phyloP scores from a whole-genome alignment of 176 grass and related monocot species.

The Zea luxurians region DNA sequence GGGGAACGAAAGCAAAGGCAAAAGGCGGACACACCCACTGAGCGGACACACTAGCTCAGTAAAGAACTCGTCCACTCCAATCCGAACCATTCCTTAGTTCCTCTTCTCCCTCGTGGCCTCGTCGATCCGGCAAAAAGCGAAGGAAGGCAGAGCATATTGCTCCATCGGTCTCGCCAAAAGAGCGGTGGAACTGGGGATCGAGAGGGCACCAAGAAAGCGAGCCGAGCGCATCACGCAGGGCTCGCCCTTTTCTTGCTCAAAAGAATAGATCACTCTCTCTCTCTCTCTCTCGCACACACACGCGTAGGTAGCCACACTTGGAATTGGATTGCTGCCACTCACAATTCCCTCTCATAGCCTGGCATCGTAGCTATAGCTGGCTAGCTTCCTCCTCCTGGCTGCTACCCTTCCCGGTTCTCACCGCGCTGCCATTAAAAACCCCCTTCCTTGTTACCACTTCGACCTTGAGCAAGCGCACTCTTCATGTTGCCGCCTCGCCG shows the following conservation, averaged over 20 bases:
- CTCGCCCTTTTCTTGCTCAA: conserved; percentile 40
- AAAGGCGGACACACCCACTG: conserved; percentile 42
- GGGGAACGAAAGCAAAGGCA: conserved; percentile 44
- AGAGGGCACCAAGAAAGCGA: conserved; percentile 31
- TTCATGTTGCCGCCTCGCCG: conserved; percentile 51
- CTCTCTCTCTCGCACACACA: not conserved
- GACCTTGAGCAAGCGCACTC: conserved; percentile 24
- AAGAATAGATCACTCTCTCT: conserved; percentile 34
- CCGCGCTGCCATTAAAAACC: conserved; percentile 51
- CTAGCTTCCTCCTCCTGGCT: not conserved
- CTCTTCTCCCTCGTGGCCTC: conserved; percentile 26
- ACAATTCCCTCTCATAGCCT: conserved; percentile 11
- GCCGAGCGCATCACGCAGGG: conserved; percentile 31
- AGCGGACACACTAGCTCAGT: not conserved
- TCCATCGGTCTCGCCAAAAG: conserved; percentile 57
- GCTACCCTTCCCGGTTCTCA: not conserved
- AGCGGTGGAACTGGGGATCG: conserved; percentile 40
- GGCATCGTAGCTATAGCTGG: conserved; percentile 9
- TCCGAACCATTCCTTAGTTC: conserved; percentile 11
- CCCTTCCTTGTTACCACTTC: conserved; percentile 38
- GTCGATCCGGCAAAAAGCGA: conserved; percentile 63
- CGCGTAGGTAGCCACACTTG: conserved; percentile 14
- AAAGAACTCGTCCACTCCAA: conserved; percentile 31
- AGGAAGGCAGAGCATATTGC: conserved; percentile 35
- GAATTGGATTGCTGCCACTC: conserved; percentile 24